Base-by-base conservation (phyloP, 257 asterid genomes). In the Solanum pimpinellifolium region DNA sequence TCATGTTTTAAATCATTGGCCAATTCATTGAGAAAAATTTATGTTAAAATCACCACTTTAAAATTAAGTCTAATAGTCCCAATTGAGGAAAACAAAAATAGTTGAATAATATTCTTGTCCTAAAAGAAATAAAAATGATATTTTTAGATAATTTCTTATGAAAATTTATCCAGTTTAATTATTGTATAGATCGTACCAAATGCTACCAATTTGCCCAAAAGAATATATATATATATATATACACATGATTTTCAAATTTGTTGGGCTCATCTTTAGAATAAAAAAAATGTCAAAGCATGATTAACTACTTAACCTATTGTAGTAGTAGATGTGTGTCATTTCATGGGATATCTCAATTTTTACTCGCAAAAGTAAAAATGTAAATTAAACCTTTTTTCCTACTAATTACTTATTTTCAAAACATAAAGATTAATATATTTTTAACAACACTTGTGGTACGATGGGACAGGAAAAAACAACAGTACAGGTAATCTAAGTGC, bases 401-500 rank as follows among this genome's bases (percentile, higher is more conserved):
- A 6, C 0, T 37, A 49, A 49, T 52, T 16, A 7, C 41, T 83
- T 37, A 66, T 66, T 84, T 66, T 29, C 1, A 12, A 35, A 80
- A 23, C 29, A 16, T 42, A 27, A 21, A 23, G 1, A 62, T 21
- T 41, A 33, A 1, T 33, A 84, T 4, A 62, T 62, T 4, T n/a
- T 20, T 5, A 41, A 44, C 44, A 12, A 56, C 29, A 21, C 12
- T 3, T 1, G 27, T 85, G 31, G 31, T 44, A 44, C 13, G 14
- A 46, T 47, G 35, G 20, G 14, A 46, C 92, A 93, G 96, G 90
- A 35, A 89, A 89, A 87, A 82, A 70, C 69, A 91, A 90, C 41
- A 87, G 86, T 84, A 90, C 93, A 1, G 93, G 91, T 2, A 89
- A 90, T 89, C 25, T 91, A 47, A 83, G 90, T 60, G 89, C 86